Evolutionary conservation across 1,284 basidiomycete genomes (phyloP), one percentile per base, ranked within the genome.

Genomic region (Irpex lacteus): DNA sequence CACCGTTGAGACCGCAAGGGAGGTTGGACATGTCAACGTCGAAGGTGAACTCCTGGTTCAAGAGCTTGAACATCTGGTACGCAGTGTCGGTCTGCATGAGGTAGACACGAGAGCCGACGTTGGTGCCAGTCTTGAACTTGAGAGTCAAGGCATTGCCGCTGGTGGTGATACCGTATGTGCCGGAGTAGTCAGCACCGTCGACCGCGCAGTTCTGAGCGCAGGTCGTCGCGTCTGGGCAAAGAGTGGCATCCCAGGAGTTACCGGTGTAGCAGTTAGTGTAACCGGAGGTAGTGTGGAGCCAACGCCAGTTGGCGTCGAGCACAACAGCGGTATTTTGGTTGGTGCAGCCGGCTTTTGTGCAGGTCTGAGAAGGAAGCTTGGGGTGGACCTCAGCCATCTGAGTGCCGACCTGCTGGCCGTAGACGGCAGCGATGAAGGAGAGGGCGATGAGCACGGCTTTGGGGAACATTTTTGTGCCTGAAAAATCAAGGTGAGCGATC

Each of bases 51-150:
- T 85, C 83, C 69, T 82, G 78, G 74, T 84, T 84, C 68, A 78
- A 70, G 63, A 81, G 76, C 66, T 82, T 79, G 80, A 85, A 85
- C 72, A 79, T 78, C 73, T 83, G 71, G 74, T 84, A 85, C 60
- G 75, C 70, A 63, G 74, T 75, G 66, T 80, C 76, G 71, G 75
- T 75, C n/a, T 72, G 73, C 75, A 85, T 75, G 63, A 85, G 78
- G 76, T 84, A 85, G 62, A 85, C 78, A 69, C 84, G 83, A 7
- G 84, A 84, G 54, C 84, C 84, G 71, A 85, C 74, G 77, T 85
- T 85, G 66, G 71, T 67, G 34, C 69, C 63, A 19, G 81, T 83
- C 64, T 83, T 78, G 74, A 85, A 82, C 67, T 81, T 79, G 74
- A 86, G 77, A 18, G 76, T 82, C 63, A 85, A 76, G 4, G 81